phyloP scores from a whole-genome alignment of 495 filamentous ascomycete species.

The Xylaria grammica region DNA sequence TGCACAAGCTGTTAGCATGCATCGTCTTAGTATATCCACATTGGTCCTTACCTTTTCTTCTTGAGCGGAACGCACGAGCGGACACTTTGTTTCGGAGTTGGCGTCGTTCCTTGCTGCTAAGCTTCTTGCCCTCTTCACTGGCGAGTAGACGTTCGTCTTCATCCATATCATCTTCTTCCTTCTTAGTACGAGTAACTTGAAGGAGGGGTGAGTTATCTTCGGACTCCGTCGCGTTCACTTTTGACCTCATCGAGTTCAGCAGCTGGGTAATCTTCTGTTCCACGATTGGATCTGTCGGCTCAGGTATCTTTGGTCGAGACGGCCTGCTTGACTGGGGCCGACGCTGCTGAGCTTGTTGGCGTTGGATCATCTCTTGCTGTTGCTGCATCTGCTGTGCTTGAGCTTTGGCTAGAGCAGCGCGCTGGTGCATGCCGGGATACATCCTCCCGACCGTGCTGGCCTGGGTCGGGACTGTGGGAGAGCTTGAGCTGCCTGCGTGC shows the following conservation, averaged over 20 bases:
- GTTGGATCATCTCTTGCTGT: conserved; percentile 9
- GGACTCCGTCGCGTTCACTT: conserved; percentile 59
- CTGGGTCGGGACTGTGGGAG: conserved; percentile 47
- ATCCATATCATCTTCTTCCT: conserved; percentile 98
- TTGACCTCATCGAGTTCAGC: conserved; percentile 80
- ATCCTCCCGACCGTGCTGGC: conserved; percentile 68
- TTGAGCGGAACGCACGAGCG: conserved; percentile 90
- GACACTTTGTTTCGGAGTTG: conserved; percentile 98
- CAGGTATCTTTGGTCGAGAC: conserved; percentile 49
- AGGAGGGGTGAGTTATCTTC: conserved; percentile 56
- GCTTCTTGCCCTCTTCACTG: conserved; percentile 96
- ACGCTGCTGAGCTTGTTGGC: conserved; percentile 6
- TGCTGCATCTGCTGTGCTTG: conserved; percentile 30
- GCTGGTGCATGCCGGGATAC: conserved; percentile 89
- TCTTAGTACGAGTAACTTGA: conserved; percentile 64
- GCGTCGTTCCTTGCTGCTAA: conserved; percentile 90
- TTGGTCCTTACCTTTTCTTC: conserved; percentile 82
- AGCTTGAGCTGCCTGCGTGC: conserved; percentile 66
- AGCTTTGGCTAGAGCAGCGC: conserved; percentile 72
- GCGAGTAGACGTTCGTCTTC: conserved; percentile 92
- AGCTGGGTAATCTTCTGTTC: conserved; percentile 88
- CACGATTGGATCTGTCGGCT: conserved; percentile 67
- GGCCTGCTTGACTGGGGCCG: conserved; percentile 41
- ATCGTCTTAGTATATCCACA: conserved; percentile 5
- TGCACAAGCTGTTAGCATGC: conserved; percentile 59